Conservation (phyloP, 495 filamentous ascomycete species). For the Xylaria intraflava region DNA sequence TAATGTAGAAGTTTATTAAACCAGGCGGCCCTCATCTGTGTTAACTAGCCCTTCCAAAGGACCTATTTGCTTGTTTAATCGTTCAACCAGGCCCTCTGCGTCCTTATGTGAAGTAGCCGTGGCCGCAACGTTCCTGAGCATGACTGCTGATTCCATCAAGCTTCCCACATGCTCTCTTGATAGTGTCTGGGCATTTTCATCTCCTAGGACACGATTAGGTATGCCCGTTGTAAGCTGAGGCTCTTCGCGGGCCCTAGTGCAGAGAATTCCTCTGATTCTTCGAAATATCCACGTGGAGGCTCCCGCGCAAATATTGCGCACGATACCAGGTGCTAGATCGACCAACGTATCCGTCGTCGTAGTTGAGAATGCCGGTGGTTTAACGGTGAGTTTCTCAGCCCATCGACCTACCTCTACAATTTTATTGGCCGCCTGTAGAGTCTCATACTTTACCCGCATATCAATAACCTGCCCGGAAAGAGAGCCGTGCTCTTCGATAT, state of each 20-base stretch:
- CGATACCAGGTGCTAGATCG: slow-evolving; percentile 1
- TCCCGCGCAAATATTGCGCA: slow-evolving; percentile 6
- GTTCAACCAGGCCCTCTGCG: not conserved
- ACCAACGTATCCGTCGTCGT: not conserved
- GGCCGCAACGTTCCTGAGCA: not conserved
- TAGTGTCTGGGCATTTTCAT: not conserved
- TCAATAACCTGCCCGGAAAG: not conserved
- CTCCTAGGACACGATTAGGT: not conserved
- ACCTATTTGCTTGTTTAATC: not conserved
- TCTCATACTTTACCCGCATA: not conserved
- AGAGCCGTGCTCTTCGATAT: not conserved
- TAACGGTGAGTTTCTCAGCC: not conserved
- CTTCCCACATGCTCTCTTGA: not conserved
- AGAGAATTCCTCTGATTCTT: not conserved
- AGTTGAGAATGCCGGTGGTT: not conserved
- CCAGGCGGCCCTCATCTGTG: not conserved
- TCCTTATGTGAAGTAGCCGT: slow-evolving; percentile 1
- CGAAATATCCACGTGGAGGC: not conserved
- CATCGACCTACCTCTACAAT: slow-evolving; percentile 4
- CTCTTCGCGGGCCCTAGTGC: not conserved
- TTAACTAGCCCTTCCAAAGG: not conserved
- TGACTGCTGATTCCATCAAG: not conserved
- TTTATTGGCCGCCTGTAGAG: slow-evolving; percentile 2
- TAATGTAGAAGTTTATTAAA: not conserved
- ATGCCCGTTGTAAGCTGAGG: not conserved